Evolutionary conservation across 2,329 filamentous ascomycete genomes (phyloP).

Genomic region (Claviceps sp.): DNA sequence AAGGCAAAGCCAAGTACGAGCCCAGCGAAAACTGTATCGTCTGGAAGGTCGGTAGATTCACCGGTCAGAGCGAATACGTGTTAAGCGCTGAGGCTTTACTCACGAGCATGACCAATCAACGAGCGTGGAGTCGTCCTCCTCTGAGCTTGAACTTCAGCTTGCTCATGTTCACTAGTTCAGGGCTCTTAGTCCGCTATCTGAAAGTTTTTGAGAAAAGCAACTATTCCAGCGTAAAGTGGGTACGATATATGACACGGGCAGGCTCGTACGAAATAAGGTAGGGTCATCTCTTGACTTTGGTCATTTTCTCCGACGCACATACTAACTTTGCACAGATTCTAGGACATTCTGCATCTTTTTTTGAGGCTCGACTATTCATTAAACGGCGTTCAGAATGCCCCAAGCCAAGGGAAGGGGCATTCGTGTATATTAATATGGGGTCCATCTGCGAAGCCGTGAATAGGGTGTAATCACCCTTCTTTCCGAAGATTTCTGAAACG

Average conservation of each 20-base stretch:
- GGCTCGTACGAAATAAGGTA: slow-evolving; percentile 95
- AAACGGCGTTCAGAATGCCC: slow-evolving; percentile 3
- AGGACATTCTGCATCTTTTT: slow-evolving; percentile 8
- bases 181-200: slow-evolving; percentile 80
- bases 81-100: slow-evolving; percentile 85
- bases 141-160: slow-evolving; percentile 84
- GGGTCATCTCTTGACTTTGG: slow-evolving; percentile 6
- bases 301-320: neutral
- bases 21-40: slow-evolving; percentile 96
- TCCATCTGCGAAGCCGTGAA: neutral
- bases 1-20: slow-evolving; percentile 97
- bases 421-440: neutral
- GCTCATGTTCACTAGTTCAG: slow-evolving; percentile 96
- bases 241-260: slow-evolving; percentile 95
- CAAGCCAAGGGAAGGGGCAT: neutral
- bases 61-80: slow-evolving; percentile 93
- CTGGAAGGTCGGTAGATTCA: slow-evolving; percentile 98
- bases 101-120: slow-evolving; percentile 96
- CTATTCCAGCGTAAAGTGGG: slow-evolving; percentile 98
- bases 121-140: slow-evolving; percentile 89
- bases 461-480: neutral
- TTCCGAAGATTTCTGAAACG: neutral
- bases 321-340: slow-evolving; percentile 20
- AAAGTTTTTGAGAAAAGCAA: slow-evolving; percentile 99
- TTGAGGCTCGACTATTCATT: neutral